phyloP scores from a whole-genome alignment of 75 land plant genomes.

The Picea glauca region DNA sequence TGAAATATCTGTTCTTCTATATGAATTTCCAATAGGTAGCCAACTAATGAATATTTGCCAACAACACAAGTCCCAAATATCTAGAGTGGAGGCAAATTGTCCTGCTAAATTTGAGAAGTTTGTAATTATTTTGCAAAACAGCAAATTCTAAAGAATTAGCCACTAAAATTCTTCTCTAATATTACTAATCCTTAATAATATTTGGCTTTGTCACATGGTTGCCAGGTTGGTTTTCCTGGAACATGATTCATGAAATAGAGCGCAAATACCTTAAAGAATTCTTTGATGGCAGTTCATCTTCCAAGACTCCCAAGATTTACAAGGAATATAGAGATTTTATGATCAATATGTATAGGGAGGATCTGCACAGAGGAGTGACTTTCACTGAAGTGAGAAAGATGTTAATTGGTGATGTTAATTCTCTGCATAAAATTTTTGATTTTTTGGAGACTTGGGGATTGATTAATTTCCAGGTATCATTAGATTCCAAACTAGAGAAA shows the following conservation, averaged over 20 bases:
- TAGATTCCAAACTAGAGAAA: slow-evolving; percentile 8
- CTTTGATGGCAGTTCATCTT: slow-evolving; percentile 70
- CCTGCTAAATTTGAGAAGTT: too few relatives aligned
- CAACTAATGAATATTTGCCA: too few relatives aligned
- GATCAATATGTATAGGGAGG: slow-evolving; percentile 85
- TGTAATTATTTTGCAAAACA: too few relatives aligned
- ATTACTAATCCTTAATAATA: too few relatives aligned
- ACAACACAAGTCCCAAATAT: too few relatives aligned
- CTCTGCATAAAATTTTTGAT: slow-evolving; percentile 59
- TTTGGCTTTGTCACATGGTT: too few relatives aligned
- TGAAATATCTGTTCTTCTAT: too few relatives aligned
- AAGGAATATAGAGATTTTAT: slow-evolving; percentile 96
- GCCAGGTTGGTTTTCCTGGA: slow-evolving; percentile 91
- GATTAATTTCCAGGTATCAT: slow-evolving; percentile 53
- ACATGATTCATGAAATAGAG: slow-evolving; percentile 76
- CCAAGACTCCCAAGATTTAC: slow-evolving; percentile 82
- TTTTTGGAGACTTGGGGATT: slow-evolving; percentile 89
- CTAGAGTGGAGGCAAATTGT: too few relatives aligned
- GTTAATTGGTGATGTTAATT: slow-evolving; percentile 75
- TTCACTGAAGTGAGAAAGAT: slow-evolving; percentile 83
- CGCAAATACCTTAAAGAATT: slow-evolving; percentile 58
- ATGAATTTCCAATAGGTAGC: too few relatives aligned
- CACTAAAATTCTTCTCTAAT: too few relatives aligned
- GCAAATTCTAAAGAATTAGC: too few relatives aligned
- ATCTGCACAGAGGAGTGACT: slow-evolving; percentile 58